Conservation (phyloP, 164 flowering plant genomes). For the Hamamelis virginiana region DNA sequence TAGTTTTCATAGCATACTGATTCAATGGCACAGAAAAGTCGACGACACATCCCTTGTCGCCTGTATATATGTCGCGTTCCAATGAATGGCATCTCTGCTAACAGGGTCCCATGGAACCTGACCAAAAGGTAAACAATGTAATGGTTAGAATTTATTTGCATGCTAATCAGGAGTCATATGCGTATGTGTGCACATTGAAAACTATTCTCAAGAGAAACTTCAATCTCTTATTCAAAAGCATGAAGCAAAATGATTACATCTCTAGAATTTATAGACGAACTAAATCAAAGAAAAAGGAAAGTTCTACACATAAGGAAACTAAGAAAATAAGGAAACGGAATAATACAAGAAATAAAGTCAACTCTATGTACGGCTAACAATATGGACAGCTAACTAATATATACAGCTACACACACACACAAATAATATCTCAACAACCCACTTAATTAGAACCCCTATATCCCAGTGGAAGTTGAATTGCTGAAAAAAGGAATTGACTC, state of each 20-base stretch:
- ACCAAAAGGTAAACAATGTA: not conserved
- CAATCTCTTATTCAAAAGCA: too few species aligned
- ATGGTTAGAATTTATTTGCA: conserved; percentile 3
- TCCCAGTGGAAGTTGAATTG: not conserved
- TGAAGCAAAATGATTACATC: too few species aligned
- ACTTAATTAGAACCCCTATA: not conserved
- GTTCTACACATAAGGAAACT: too few species aligned
- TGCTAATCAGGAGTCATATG: not conserved
- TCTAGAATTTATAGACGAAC: too few species aligned
- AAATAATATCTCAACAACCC: not conserved
- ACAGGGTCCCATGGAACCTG: conserved; percentile 85
- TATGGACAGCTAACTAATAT: too few species aligned
- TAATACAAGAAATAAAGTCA: too few species aligned
- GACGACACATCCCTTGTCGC: conserved; percentile 98
- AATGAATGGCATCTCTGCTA: conserved; percentile 98
- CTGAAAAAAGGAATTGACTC: not conserved
- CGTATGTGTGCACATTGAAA: too few species aligned
- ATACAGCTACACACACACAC: not conserved
- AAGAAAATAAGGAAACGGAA: too few species aligned
- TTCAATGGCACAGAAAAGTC: conserved; percentile 80
- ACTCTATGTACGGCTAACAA: too few species aligned
- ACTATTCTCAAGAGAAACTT: too few species aligned
- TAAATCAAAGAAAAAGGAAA: too few species aligned
- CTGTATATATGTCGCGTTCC: conserved; percentile 94
- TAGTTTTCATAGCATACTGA: conserved; percentile 33